Percentiles rank a stretch among this genome's conserved stretches.
Evolutionary conservation across 768 basidiomycete species (phyloP).

Genomic region (Macrolepiota dolichaula): DNA sequence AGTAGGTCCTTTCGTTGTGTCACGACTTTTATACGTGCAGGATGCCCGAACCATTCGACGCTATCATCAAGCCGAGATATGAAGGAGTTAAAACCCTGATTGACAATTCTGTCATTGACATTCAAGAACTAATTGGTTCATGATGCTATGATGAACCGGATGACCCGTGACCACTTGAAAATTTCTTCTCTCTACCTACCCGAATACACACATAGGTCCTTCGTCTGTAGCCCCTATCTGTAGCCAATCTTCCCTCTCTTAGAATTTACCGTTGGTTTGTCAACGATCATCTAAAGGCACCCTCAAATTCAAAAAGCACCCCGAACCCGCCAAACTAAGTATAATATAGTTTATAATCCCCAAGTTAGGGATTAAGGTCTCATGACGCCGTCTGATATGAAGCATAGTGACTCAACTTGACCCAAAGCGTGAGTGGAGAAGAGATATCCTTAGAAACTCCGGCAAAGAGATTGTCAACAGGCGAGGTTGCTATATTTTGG

Average conservation of each 20-base stretch:
- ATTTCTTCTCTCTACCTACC: too few species aligned
- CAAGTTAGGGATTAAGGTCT: too few species aligned
- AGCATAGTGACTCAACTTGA: too few species aligned
- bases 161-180: too few species aligned
- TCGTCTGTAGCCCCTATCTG: neutral
- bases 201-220: neutral
- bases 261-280: neutral
- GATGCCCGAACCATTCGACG: slow-evolving; percentile 18
- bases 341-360: too few species aligned
- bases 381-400: too few species aligned
- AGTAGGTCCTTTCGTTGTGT: neutral
- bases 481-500: too few species aligned
- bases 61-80: slow-evolving; percentile 20
- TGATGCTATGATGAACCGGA: too few species aligned
- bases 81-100: slow-evolving; percentile 12
- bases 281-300: neutral
- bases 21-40: neutral
- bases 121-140: too few species aligned
- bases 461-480: too few species aligned
- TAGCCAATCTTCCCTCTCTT: neutral
- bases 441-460: too few species aligned
- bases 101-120: neutral
- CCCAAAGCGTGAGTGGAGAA: too few species aligned
- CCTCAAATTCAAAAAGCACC: neutral
- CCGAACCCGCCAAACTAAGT: neutral